Evolutionary conservation across 225 moss, liverwort and hornwort genomes (phyloP), one percentile per base, ranked within the genome.

Genomic region (Bryum argenteum): DNA sequence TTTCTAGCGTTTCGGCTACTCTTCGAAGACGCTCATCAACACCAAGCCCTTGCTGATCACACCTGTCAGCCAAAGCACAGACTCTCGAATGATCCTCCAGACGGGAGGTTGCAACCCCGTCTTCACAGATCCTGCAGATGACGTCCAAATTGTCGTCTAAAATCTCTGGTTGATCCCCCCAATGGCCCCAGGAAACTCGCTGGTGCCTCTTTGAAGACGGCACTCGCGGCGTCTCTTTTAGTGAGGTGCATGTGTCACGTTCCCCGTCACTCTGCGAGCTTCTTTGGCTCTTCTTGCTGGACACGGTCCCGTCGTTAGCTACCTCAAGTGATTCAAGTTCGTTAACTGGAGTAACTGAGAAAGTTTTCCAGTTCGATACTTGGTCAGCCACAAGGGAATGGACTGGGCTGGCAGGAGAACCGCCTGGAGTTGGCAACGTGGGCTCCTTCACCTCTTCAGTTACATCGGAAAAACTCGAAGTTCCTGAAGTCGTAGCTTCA

Each of bases 91-190:
- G 96, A 26, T 93, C 96, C 78, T 97, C 96, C 78, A 97, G 76
- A 78, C 85, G 89, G 73, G 84, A 78, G 26, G 93, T 92, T 22
- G 91, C 84, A 75, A 97, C 86, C 75, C 92, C 91, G 69, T 97
- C 96, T 85, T 97, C 96, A 77, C 96, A 97, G 69, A 97, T 97
- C 83, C 96, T 90, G 78, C 96, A 97, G 54, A 97, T 97, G 8
- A 97, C 91, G 75, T 79, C 76, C 51, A 84, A 71, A 48, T 79
- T 84, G 73, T 93, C 96, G 68, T 92, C 96, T 62, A 92, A 71
- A 68, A 79, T 56, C 43, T 82, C 82, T 50, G 82, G 71, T 69
- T 82, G 85, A 77, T 85, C 82, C 68, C 74, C 66, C 85, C 85
- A 85, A 77, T 85, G 82, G 69, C 85, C 96, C 96, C 93, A 96